phyloP scores from a whole-genome alignment of 441 rosid genomes.

The Populus hybrid region DNA sequence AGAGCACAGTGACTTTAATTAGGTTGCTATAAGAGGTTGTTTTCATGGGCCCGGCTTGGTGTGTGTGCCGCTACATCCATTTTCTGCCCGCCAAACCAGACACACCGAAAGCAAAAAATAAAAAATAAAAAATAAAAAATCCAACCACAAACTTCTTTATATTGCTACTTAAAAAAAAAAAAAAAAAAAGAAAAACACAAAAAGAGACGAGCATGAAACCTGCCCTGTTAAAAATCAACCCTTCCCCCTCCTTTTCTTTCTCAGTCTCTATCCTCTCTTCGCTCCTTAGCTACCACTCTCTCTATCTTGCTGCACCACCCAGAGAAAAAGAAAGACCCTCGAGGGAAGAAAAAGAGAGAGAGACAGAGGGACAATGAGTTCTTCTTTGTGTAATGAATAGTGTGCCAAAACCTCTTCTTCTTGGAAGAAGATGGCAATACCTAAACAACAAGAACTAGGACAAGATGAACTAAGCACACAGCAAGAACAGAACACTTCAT shows the following conservation, averaged over 20 bases:
- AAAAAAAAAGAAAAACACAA: background rate
- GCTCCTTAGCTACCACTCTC: conserved; percentile 2
- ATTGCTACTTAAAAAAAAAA: background rate
- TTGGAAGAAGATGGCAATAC: conserved; percentile 52
- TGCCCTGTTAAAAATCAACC: conserved; percentile 27
- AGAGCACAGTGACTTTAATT: conserved; percentile 18
- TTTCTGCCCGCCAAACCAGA: conserved; percentile 34
- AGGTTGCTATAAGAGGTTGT: conserved; percentile 16
- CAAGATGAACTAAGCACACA: background rate
- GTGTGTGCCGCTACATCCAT: conserved; percentile 35
- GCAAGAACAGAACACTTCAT: conserved; percentile 35
- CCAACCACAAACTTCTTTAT: conserved; percentile 3
- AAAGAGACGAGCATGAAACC: conserved; percentile 40
- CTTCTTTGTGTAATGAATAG: conserved; percentile 32
- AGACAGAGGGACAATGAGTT: conserved; percentile 16
- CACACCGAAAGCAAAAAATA: conserved; percentile 38
- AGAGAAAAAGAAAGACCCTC: conserved; percentile 1
- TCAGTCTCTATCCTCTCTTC: conserved; percentile 5
- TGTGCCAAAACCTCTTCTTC: conserved; percentile 39
- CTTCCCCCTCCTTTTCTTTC: conserved; percentile 5
- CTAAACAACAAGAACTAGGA: conserved; percentile 27
- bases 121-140: background rate
- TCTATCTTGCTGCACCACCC: conserved; percentile 8
- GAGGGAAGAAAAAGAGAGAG: conserved; percentile 6
- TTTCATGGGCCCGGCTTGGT: conserved; percentile 49